Base-by-base conservation (phyloP, 139 green algal genomes). In the Penium margaritaceum region DNA sequence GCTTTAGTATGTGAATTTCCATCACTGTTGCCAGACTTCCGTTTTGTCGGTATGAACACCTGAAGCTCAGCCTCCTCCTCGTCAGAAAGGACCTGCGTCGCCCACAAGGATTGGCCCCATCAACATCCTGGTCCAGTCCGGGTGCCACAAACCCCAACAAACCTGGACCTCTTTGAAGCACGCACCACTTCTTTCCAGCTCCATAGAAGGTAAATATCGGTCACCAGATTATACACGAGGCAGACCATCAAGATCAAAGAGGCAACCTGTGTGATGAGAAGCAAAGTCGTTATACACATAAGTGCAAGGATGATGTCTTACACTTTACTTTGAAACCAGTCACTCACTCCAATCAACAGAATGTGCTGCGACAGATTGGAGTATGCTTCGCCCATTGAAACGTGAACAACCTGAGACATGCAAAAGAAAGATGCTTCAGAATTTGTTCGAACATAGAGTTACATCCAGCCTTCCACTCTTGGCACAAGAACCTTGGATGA, bases 371-470 rank as follows among this genome's bases (percentile, higher is more conserved):
- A n/a, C 12, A 60, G n/a, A 60, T 33, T 60, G 0, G 47, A n/a
- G 14, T 60, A 60, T 29, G 47, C 47, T 60, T 60, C 47, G 17
- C 30, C 47, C 47, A 33, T 60, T n/a, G n/a, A 33, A 60, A 60
- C 30, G 47, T 60, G 47, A 2, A 24, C 47, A n/a, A 60, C 47
- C 47, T 60, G 19, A 4, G 30, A 27, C 4, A 60, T 5, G 9
- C 9, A 51, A 12, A n/a, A 3, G 19, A 60, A 33, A 29, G 0
- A 14, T 60, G 30, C 47, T 2, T 1, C 47, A 60, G 30, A 60
- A 60, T 4, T 33, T 3, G 47, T 33, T 0, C 2, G 29, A 27
- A 24, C 19, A 33, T 60, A 60, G 17, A 1, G 21, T 5, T 33
- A 4, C 47, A 60, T 24, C 19, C 14, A 60, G 2, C n/a, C n/a